Base-by-base conservation (phyloP, 495 filamentous ascomycete genomes). In the Penicillium desertorum region DNA sequence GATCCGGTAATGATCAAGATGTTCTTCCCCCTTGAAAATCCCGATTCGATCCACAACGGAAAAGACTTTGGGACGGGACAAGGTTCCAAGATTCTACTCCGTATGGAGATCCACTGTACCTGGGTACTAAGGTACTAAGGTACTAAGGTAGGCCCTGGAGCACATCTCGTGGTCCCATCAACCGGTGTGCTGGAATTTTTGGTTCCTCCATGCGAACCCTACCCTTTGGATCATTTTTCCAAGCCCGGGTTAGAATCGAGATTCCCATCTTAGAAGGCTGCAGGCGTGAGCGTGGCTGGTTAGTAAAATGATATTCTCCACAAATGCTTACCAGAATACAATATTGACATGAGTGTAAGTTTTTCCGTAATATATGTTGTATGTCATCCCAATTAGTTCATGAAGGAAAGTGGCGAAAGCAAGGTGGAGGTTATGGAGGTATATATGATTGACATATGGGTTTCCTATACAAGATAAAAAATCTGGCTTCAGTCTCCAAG, bases 101-200 rank as follows among this genome's bases (percentile, higher is more conserved):
- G 22, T 29, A 29, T 16, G 7, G 5, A 5, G 10, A 34, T 11
- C n/a, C 16, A 47, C n/a, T n/a, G n/a, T n/a, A n/a, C n/a, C n/a
- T n/a, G n/a, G n/a, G n/a, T n/a, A n/a, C n/a, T n/a, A n/a, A n/a
- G n/a, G n/a, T n/a, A n/a, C n/a, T n/a, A n/a, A n/a, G n/a, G n/a
- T n/a, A n/a, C n/a, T n/a, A n/a, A 22, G 20, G 51, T 59, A 51
- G 56, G 27, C 27, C 27, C 27, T 29, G 27, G 1, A 34, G 32
- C 23, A 37, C 27, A 27, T 41, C 45, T 58, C 44, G 48, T 54
- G 48, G 43, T 49, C 34, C 51, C 57, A 43, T 63, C 43, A 53
- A 64, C 47, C 51, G 45, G 23, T 48, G 19, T 30, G n/a, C 16
- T 54, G 47, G 59, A 42, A 62, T 17, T 39, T 32, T 19, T 39